Evolutionary conservation across 768 basidiomycete genomes (phyloP).

Genomic region (Omphalotus guepiniiformis): DNA sequence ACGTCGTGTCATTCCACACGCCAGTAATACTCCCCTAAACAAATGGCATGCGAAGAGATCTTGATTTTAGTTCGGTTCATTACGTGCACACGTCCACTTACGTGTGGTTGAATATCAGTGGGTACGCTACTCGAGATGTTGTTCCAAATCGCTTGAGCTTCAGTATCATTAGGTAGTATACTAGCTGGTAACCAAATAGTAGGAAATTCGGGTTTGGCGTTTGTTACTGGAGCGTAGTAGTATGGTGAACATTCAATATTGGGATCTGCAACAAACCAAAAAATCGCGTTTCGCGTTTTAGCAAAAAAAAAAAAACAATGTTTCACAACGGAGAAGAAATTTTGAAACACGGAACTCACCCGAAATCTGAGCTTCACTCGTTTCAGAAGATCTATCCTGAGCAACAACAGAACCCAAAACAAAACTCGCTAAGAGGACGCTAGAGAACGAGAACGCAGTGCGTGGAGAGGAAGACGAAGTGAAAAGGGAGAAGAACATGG

Average conservation of each 20-base stretch:
- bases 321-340: too few relatives aligned
- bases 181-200: constrained; percentile 39
- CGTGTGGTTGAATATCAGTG: constrained; percentile 42
- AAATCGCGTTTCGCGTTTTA: too few relatives aligned
- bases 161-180: constrained; percentile 39
- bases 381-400: constrained; percentile 30
- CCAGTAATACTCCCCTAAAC: constrained; percentile 6
- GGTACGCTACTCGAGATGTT: constrained; percentile 42
- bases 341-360: constrained; percentile 24
- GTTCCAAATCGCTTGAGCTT: constrained; percentile 38
- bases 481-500: too few relatives aligned
- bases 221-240: constrained; percentile 31
- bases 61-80: too few relatives aligned
- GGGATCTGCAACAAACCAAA: constrained; percentile 25
- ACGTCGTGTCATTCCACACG: constrained; percentile 23
- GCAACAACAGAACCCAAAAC: too few relatives aligned
- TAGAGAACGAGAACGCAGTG: too few relatives aligned
- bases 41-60: constrained; percentile 2
- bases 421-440: too few relatives aligned
- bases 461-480: too few relatives aligned
- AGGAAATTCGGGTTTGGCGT: constrained; percentile 35
- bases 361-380: constrained; percentile 29
- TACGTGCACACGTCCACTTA: constrained; percentile 6
- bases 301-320: too few relatives aligned
- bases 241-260: constrained; percentile 41